phyloP scores from a whole-genome alignment of 106 monocot genomes.

The Allium sativum region DNA sequence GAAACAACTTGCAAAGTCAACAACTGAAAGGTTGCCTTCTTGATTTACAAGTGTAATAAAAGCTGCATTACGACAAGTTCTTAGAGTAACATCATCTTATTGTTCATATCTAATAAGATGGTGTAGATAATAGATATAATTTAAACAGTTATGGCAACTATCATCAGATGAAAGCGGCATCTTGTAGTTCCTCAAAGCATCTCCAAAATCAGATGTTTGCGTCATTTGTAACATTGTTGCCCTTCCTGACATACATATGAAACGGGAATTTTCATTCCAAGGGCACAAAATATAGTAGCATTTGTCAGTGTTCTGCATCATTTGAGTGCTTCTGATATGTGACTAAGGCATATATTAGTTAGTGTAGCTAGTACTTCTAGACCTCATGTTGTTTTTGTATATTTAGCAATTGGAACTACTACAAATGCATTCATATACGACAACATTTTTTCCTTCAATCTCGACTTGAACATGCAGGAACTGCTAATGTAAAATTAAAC shows the following conservation, averaged over 20 bases:
- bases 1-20: constrained; percentile 64
- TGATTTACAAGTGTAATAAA: constrained; percentile 76
- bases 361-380: constrained; percentile 68
- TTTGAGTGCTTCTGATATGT: constrained; percentile 45
- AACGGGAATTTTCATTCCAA: constrained; percentile 78
- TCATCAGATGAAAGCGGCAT: constrained; percentile 28
- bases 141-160: constrained; percentile 78
- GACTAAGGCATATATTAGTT: constrained; percentile 45
- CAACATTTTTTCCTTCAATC: constrained; percentile 57
- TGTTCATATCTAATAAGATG: constrained; percentile 64
- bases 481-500: constrained; percentile 62
- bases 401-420: constrained; percentile 63
- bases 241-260: constrained; percentile 69
- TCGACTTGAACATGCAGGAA: constrained; percentile 59
- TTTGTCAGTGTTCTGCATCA: constrained; percentile 46
- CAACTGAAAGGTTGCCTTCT: constrained; percentile 27
- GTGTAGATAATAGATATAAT: constrained; percentile 69
- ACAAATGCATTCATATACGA: constrained; percentile 84
- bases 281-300: constrained; percentile 62
- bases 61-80: constrained; percentile 83
- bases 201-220: constrained; percentile 61
- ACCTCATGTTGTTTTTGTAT: constrained; percentile 58
- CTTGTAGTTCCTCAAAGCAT: constrained; percentile 55
- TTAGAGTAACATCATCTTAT: constrained; percentile 83
- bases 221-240: constrained; percentile 59